These are phyloP conservation scores for Panaeolus papilionaceus DNA, from an alignment of 768 basidiomycete species.

Conservation along the genomic window DNA sequence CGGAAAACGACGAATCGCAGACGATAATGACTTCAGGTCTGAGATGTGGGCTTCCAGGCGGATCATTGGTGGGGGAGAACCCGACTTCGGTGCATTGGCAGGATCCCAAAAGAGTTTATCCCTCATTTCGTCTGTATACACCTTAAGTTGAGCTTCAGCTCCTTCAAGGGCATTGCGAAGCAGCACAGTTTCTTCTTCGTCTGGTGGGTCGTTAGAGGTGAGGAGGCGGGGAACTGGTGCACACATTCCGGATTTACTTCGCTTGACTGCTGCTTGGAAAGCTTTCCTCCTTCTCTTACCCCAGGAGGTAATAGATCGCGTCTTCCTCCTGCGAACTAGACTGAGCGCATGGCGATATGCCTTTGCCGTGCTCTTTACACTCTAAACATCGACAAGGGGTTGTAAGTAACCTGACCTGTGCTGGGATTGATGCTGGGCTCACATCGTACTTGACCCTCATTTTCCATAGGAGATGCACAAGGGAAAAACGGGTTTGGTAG, in stretches of 20 bases:
- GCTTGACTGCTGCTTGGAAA: not conserved
- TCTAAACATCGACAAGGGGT: not conserved
- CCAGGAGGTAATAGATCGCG: not conserved
- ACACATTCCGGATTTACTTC: not conserved
- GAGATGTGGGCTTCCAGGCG: not conserved
- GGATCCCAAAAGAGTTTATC: not conserved
- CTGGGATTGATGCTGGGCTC: not conserved
- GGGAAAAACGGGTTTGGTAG: not conserved
- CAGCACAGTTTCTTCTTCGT: conserved; percentile 15
- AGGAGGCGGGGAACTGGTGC: conserved; percentile 19
- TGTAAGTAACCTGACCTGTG: not conserved
- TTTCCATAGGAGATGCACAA: not conserved
- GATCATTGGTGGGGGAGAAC: not conserved
- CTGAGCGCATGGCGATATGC: not conserved
- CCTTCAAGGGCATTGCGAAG: not conserved
- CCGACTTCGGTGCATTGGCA: not conserved
- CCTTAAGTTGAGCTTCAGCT: conserved; percentile 2
- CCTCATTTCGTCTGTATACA: not conserved
- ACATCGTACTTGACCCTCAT: not conserved
- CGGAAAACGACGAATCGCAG: not conserved
- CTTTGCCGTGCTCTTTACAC: not conserved
- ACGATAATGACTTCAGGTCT: not conserved
- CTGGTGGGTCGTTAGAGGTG: conserved; percentile 18
- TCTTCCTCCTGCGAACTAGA: not conserved
- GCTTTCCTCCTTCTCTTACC: not conserved